These are phyloP conservation scores for Colletotrichum coccodes DNA, from an alignment of 2,329 filamentous ascomycete genomes.

Conservation along the genomic window DNA sequence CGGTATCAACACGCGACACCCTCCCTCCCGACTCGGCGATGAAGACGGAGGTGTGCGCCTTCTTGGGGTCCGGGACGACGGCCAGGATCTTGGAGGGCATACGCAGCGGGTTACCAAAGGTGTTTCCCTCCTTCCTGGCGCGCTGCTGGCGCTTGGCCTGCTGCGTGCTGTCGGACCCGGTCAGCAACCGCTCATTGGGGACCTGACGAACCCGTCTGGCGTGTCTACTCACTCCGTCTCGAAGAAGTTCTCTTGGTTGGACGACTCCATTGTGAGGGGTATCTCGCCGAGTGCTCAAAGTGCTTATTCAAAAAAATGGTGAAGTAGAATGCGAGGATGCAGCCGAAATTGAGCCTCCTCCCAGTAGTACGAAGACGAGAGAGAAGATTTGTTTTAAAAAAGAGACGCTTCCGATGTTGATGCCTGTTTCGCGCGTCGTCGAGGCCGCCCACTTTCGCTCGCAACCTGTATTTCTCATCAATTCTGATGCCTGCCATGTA, in stretches of 20 bases:
- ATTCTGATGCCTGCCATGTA: constrained; percentile 25
- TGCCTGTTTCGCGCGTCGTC: constrained; percentile 5
- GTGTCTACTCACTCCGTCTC: constrained; percentile 80
- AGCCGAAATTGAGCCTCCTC: neutral
- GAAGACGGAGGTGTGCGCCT: constrained; percentile 69
- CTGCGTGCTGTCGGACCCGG: neutral
- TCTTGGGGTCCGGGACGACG: constrained; percentile 73
- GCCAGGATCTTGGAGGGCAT: constrained; percentile 90
- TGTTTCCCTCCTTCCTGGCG: constrained; percentile 77
- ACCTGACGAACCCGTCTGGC: neutral
- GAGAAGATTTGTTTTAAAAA: neutral
- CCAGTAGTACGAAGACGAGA: neutral
- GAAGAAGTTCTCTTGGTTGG: constrained; percentile 86
- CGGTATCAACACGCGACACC: constrained; percentile 77
- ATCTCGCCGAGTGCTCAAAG: neutral
- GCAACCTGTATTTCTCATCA: constrained; percentile 30
- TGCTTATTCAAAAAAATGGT: neutral
- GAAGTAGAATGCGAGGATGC: no score
- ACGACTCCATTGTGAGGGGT: constrained; percentile 70
- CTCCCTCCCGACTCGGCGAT: constrained; percentile 89
- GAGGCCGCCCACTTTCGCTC: constrained; percentile 12
- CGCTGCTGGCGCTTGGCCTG: constrained; percentile 25
- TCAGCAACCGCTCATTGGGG: constrained; percentile 41
- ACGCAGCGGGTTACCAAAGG: constrained; percentile 81
- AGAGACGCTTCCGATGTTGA: neutral